Base-by-base conservation (phyloP, 768 basidiomycete species). In the Suillus bovinus region DNA sequence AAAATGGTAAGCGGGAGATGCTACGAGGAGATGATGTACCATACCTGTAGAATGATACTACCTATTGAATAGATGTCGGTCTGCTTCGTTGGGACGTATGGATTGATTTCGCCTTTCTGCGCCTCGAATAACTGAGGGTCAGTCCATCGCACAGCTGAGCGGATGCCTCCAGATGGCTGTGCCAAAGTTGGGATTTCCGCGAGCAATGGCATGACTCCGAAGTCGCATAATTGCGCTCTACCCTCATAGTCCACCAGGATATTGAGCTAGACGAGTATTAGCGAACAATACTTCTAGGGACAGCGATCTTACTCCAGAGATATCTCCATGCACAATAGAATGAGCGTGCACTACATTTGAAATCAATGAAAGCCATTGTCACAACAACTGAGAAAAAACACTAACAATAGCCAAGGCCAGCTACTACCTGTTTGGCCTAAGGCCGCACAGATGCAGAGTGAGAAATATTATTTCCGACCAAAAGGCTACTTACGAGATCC, bases 401-500 rank as follows among this genome's bases (percentile, higher is more conserved):
- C 64, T 16, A 11, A 64, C 57, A 17, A 22, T 64, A 63, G 4
- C 58, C 49, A 4, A 62, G 31, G 4, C 62, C 61, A 41, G 29
- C 44, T 4, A 44, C 61, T 13, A 64, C 34, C 1, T 42, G 39
- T 29, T 20, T 27, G 29, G 62, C 49, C 57, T 63, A 44, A 31
- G 4, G 1, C n/a, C 16, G n/a, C 24, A n/a, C 14, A 14, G 13
- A n/a, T 22, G 7, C 31, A 13, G 33, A 14, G 13, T 38, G 36
- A 39, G 14, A 38, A 29, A 38, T 10, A 10, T 11, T 27, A 4
- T 7, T 20, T n/a, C 29, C 6, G n/a, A 10, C 20, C 3, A 33
- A 29, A 52, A 13, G 29, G 11, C 6, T 33, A 47, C 70, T 29
- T n/a, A 71, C 71, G 27, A 72, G 31, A 14, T 58, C 39, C n/a